Conservation (phyloP, 1,284 basidiomycete species). For the Golubevia sp. region DNA sequence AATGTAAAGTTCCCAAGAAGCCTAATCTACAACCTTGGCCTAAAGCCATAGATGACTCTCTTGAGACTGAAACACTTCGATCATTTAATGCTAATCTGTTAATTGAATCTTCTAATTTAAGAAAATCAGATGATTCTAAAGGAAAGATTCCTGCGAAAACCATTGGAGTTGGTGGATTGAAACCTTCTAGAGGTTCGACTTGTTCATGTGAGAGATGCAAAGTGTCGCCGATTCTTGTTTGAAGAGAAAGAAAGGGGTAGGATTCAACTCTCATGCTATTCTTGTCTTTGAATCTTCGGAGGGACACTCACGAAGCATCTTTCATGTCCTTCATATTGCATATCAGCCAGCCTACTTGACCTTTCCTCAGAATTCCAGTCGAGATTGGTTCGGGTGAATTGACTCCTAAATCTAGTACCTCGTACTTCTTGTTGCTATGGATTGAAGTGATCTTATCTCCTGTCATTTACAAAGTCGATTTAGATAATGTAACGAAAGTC, state of each 20-base stretch:
- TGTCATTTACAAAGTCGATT: not conserved
- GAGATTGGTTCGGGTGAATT: slow-evolving; percentile 72
- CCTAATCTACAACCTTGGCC: slow-evolving; percentile 94
- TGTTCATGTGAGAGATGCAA: slow-evolving; percentile 76
- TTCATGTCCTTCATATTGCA: slow-evolving; percentile 98
- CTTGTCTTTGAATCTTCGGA: not conserved
- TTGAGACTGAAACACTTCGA: slow-evolving; percentile 85
- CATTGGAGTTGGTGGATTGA: slow-evolving; percentile 92
- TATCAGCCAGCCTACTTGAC: slow-evolving; percentile 82
- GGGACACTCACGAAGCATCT: slow-evolving; percentile 72
- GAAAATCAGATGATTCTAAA: slow-evolving; percentile 85
- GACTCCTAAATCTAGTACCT: slow-evolving; percentile 87
- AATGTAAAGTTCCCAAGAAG: slow-evolving; percentile 92
- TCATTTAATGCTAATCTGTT: slow-evolving; percentile 83
- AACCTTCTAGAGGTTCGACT: slow-evolving; percentile 86
- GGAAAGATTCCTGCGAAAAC: slow-evolving; percentile 96
- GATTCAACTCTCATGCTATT: too few species aligned
- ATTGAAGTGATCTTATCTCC: slow-evolving; percentile 84
- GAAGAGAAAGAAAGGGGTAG: not conserved
- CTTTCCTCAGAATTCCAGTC: slow-evolving; percentile 70
- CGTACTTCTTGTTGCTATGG: slow-evolving; percentile 86
- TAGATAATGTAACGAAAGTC: not conserved
- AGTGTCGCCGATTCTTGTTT: slow-evolving; percentile 92
- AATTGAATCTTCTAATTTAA: slow-evolving; percentile 93
- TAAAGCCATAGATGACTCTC: slow-evolving; percentile 89